phyloP scores from a whole-genome alignment of 768 basidiomycete genomes.

The Cystobasidium ongulense region DNA sequence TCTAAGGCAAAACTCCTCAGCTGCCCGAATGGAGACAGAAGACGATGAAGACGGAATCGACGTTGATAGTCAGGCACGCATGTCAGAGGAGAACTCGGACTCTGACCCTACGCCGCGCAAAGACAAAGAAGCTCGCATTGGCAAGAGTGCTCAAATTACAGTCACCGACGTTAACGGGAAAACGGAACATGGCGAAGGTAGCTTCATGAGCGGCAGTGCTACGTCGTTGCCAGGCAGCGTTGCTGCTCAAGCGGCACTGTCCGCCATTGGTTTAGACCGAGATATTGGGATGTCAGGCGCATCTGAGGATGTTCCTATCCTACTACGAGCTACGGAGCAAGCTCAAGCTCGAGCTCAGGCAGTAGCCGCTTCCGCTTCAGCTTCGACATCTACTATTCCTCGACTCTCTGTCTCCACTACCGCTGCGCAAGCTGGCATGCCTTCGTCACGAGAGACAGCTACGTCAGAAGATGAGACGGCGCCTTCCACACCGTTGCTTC shows the following conservation, averaged over 20 bases:
- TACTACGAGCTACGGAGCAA: not conserved
- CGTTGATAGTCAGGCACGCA: not conserved
- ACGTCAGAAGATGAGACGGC: not conserved
- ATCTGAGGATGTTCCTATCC: conserved; percentile 25
- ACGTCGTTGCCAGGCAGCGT: not conserved
- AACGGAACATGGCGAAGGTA: not conserved
- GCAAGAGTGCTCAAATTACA: not conserved
- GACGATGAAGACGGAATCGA: not conserved
- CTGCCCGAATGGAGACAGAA: not conserved
- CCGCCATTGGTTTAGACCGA: not conserved
- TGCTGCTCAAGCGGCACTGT: not conserved
- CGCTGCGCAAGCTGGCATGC: not conserved
- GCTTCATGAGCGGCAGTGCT: conserved; percentile 1
- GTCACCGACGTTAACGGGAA: conserved; percentile 13
- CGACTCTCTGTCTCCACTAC: not conserved
- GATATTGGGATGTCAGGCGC: conserved; percentile 17
- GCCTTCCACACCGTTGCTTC: not conserved
- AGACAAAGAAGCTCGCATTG: not conserved
- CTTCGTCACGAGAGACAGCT: not conserved
- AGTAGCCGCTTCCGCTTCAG: not conserved
- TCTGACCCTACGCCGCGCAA: not conserved
- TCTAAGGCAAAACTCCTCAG: not conserved
- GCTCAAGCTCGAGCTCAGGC: not conserved
- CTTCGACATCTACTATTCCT: not conserved
- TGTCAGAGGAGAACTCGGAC: not conserved